These are phyloP conservation scores for Dianthus caryophyllus DNA, from an alignment of 148 eudicot species.

Conservation along the genomic window DNA sequence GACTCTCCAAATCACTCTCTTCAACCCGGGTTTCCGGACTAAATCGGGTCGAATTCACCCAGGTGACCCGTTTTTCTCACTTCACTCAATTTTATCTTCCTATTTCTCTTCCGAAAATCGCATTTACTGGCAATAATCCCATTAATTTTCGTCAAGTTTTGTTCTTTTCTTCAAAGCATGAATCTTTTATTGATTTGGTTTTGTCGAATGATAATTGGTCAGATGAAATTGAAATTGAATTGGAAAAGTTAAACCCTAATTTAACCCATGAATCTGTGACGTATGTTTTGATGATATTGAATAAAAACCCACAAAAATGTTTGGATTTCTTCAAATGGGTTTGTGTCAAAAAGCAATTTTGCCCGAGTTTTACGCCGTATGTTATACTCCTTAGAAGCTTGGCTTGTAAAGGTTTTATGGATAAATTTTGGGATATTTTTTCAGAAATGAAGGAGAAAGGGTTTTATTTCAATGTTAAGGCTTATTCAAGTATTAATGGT, in stretches of 20 bases:
- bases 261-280: no score
- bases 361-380: no score
- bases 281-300: no score
- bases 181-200: slow-evolving; percentile 35
- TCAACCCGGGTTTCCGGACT: slow-evolving; percentile 33
- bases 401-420: slow-evolving; percentile 39
- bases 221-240: slow-evolving; percentile 33
- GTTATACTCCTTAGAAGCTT: no score
- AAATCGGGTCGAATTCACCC: slow-evolving; percentile 19
- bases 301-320: no score
- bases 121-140: slow-evolving; percentile 9
- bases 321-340: no score
- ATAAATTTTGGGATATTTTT: slow-evolving; percentile 67
- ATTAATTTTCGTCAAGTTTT: no score
- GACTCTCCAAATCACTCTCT: slow-evolving; percentile 42
- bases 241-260: slow-evolving; percentile 30
- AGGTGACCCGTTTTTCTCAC: slow-evolving; percentile 51
- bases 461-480: slow-evolving; percentile 30
- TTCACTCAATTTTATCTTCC: slow-evolving; percentile 33
- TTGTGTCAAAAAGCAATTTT: no score
- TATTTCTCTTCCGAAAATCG: slow-evolving; percentile 15
- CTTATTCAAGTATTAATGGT: slow-evolving; percentile 22
- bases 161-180: slow-evolving; percentile 54
- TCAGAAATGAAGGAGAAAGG: slow-evolving; percentile 61
- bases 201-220: slow-evolving; percentile 50